Percentiles rank a stretch among this genome's conserved stretches.
Evolutionary conservation across 441 rosid species (phyloP).

Genomic region (Croton laevigatus): DNA sequence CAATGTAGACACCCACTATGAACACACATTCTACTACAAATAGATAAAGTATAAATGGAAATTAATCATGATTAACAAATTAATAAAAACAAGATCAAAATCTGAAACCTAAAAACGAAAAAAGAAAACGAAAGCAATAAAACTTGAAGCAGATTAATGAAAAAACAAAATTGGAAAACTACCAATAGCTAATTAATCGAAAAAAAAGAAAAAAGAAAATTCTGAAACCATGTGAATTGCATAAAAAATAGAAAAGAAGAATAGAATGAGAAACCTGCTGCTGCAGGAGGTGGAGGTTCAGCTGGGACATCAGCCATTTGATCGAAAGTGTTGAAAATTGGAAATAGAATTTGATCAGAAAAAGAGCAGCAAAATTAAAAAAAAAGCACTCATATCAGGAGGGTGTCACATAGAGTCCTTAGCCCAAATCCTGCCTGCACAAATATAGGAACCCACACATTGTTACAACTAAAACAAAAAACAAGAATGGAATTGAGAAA

Average conservation of each 20-base stretch:
- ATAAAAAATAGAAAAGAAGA: background rate
- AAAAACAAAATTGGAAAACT: no score
- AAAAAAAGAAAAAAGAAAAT: no score
- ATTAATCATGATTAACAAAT: no score
- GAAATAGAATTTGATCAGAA: conserved; percentile 17
- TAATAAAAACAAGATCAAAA: no score
- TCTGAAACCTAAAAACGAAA: background rate
- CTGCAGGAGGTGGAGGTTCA: conserved; percentile 36
- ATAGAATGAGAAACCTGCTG: conserved; percentile 25
- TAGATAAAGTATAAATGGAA: no score
- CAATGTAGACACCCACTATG: no score
- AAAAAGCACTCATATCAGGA: conserved; percentile 34
- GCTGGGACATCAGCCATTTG: conserved; percentile 37
- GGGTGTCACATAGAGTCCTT: conserved; percentile 32
- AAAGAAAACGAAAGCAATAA: background rate
- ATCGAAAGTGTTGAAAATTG: background rate
- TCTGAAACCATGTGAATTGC: no score
- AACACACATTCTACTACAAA: no score
- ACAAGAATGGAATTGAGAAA: background rate
- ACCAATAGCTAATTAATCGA: no score
- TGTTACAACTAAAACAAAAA: background rate
- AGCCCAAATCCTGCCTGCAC: conserved; percentile 39
- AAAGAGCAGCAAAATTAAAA: conserved; percentile 26
- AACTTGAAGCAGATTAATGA: no score
- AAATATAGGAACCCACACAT: background rate